phyloP scores from a whole-genome alignment of 441 rosid genomes.

The Aquilaria agallochum region DNA sequence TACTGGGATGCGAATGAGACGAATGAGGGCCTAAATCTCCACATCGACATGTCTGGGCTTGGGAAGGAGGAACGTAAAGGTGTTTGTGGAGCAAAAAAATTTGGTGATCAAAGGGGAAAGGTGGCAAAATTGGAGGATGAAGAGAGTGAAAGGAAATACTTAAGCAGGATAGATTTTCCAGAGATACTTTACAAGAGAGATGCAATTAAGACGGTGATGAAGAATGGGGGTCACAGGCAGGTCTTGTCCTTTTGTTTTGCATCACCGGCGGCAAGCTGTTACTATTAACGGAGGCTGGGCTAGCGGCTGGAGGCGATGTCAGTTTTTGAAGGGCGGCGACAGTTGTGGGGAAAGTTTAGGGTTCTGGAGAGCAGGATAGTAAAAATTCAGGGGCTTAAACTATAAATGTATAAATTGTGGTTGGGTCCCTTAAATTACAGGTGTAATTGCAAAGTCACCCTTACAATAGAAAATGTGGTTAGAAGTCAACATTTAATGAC shows the following conservation, averaged over 20 bases:
- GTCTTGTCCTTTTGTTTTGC: constrained; percentile 25
- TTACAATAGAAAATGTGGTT: too few species aligned
- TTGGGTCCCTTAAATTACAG: too few species aligned
- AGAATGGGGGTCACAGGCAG: constrained; percentile 55
- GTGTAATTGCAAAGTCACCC: too few species aligned
- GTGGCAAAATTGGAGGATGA: constrained; percentile 20
- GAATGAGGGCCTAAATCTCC: constrained; percentile 34
- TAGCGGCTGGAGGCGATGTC: too few species aligned
- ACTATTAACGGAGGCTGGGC: too few species aligned
- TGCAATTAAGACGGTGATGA: constrained; percentile 68
- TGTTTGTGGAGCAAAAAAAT: constrained; percentile 50
- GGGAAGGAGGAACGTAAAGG: constrained; percentile 57
- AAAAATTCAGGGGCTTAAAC: too few species aligned
- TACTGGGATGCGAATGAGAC: constrained; percentile 64
- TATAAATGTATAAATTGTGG: too few species aligned
- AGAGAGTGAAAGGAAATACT: constrained; percentile 27
- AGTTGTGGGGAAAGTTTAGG: too few species aligned
- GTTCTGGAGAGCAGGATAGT: too few species aligned
- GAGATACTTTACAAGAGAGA: constrained; percentile 34
- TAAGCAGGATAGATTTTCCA: constrained; percentile 47
- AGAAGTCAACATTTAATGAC: too few species aligned
- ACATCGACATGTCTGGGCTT: constrained; percentile 65
- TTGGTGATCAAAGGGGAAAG: constrained; percentile 53
- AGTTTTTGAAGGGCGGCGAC: too few species aligned
- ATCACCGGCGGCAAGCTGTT: too few species aligned